A percentile compares a stretch with the other conserved stretches of the same genome.
phyloP scores from a whole-genome alignment of 1,139 yeast genomes.

The Yamadazyma dendronema region DNA sequence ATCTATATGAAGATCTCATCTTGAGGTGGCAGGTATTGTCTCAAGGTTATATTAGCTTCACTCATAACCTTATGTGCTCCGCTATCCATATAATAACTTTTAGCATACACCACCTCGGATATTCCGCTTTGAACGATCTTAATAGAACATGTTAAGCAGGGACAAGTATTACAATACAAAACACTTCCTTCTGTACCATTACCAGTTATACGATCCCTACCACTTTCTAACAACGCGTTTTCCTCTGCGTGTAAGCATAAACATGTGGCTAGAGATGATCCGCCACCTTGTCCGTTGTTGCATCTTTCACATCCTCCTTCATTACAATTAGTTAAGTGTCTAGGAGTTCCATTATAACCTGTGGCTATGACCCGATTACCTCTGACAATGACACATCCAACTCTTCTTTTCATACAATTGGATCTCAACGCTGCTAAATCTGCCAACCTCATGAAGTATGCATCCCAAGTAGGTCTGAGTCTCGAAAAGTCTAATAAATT shows the following conservation, averaged over 20 bases:
- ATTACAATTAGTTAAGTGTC: constrained; percentile 82
- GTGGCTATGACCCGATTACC: constrained; percentile 89
- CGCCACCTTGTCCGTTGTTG: constrained; percentile 66
- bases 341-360: constrained; percentile 96
- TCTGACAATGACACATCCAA: constrained; percentile 91
- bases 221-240: constrained; percentile 91
- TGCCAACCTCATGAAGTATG: constrained; percentile 90
- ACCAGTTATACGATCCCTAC: constrained; percentile 68
- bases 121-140: constrained; percentile 94
- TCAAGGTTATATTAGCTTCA: constrained; percentile 68
- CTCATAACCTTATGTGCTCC: constrained; percentile 66
- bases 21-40: constrained; percentile 71
- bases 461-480: constrained; percentile 92
- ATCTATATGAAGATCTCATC: constrained; percentile 40
- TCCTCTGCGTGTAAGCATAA: constrained; percentile 96
- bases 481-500: constrained; percentile 58
- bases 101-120: constrained; percentile 89
- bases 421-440: constrained; percentile 89
- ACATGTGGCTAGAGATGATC: constrained; percentile 69
- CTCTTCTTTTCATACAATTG: constrained; percentile 95
- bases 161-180: constrained; percentile 93
- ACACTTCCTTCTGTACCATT: constrained; percentile 43
- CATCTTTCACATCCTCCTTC: constrained; percentile 95
- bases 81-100: constrained; percentile 87
- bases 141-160: constrained; percentile 92